Evolutionary conservation across 129 eudicot species (phyloP), one percentile per base, ranked within the genome.

Genomic region (Flaveria sonorensis): DNA sequence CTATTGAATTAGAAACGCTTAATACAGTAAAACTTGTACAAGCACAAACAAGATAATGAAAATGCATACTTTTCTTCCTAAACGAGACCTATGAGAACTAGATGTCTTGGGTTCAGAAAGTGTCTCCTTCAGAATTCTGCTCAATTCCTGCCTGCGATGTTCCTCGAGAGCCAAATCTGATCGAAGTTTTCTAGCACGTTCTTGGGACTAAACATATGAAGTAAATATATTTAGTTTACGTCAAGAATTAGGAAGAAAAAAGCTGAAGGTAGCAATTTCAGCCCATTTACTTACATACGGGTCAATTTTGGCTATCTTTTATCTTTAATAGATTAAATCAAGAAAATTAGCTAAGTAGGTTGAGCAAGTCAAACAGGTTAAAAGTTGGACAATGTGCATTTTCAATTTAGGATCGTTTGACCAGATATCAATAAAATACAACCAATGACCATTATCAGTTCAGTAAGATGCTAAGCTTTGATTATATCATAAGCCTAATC

Each of bases 161-260:
- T 94, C 97, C 86, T 94, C 99, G 55, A 91, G 71, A 20, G 96
- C 92, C 68, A 94, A 85, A 81, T 94, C 97, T 51, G 90, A 85
- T 77, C 99, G 83, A 78, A 94, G 99, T 80, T 86, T 88, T 80
- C 92, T 86, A 7, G 98, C 92, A 56, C 97, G 93, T 78, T 94
- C 97, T 76, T 86, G 92, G 10, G 96, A 87, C 98, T 94, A 86
- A 81, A 85, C 40, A 64, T 24, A 48, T 77, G 15, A 57, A 39
- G 47, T 65, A 18, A 40, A 42, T 15, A 52, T 53, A 6, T 10
- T 28, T 20, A 50, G 20, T 36, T 21, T 23, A 20, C 61, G 1
- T 76, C 59, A 13, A 71, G 2, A 20, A 14, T 16, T 14, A 47
- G 14, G 43, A 57, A 62, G 14, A 53, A 19, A 40, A 66, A 53